Evolutionary conservation across 495 filamentous ascomycete species (phyloP), one percentile per base, ranked within the genome.

Genomic region (Tuber borchii): DNA sequence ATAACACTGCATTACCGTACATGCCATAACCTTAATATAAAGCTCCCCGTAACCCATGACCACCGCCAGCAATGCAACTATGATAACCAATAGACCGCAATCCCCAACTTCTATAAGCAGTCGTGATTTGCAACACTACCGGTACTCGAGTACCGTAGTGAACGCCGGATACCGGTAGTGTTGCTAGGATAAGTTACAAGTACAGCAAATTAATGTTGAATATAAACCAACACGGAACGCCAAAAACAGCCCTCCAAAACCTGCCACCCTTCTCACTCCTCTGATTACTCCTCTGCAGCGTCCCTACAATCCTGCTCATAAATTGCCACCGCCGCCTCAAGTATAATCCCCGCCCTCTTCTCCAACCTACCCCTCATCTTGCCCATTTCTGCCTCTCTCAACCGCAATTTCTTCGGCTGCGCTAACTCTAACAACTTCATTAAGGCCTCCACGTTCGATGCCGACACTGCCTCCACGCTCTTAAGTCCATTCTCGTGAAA

Each of bases 401-500:
- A 82, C 77, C 88, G 86, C 43, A 87, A 79, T 79, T 91, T 93
- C 72, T 87, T 90, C 26, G 90, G 89, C 83, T 89, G 88, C n/a
- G 89, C 89, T 84, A 86, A 74, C 43, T 37, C 87, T 74, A 95
- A 83, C 26, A 93, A 83, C n/a, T 90, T 89, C 4, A 92, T 84
- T 70, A 94, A 82, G 74, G 91, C 91, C 71, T 88, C 88, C 0
- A 90, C 87, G 69, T 91, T 87, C 0, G 91, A 90, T 73, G 89
- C 90, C 1, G 92, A 91, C 45, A 95, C 85, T 0, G 88, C 86
- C 51, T 88, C 88, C 70, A 94, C 83, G 34, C 88, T 91, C 77
- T 87, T 90, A 79, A 91, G 89, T 0, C 92, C 93, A 83, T 91
- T 93, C 51, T 94, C 93, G 84, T 91, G 89, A 73, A 95, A 90